Percentiles rank a stretch among this genome's conserved stretches.
These are phyloP conservation scores for Hypomyces perniciosus DNA, from an alignment of 2,329 filamentous ascomycete genomes.

Conservation along the genomic window DNA sequence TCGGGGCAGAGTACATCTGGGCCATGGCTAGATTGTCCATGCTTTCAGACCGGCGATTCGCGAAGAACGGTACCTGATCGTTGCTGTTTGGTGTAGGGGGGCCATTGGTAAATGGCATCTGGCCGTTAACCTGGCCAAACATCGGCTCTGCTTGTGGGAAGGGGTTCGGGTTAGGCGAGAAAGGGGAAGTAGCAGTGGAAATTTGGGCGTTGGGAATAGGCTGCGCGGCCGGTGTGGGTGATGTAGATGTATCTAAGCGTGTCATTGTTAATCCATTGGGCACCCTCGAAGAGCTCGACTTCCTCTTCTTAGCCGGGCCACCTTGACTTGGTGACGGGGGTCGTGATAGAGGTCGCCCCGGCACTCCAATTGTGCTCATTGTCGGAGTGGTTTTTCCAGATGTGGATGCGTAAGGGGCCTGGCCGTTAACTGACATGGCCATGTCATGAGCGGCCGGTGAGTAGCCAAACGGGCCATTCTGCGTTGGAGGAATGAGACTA, in stretches of 20 bases:
- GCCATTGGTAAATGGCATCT: slow-evolving; percentile 45
- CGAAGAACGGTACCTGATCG: slow-evolving; percentile 52
- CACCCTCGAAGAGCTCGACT: slow-evolving; percentile 67
- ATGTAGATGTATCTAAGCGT: slow-evolving; percentile 60
- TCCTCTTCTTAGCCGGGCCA: slow-evolving; percentile 75
- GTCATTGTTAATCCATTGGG: slow-evolving; percentile 78
- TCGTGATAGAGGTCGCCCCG: slow-evolving; percentile 51
- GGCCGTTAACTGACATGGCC: slow-evolving; percentile 45
- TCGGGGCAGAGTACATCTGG: slow-evolving; percentile 64
- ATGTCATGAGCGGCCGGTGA: slow-evolving; percentile 46
- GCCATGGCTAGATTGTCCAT: slow-evolving; percentile 60
- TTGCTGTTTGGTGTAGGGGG: slow-evolving; percentile 62
- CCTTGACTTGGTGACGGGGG: slow-evolving; percentile 65
- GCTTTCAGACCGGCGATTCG: slow-evolving; percentile 53
- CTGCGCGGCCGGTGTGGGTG: slow-evolving; percentile 33
- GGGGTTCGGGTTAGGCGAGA: slow-evolving; percentile 40
- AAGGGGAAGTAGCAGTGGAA: slow-evolving; percentile 45
- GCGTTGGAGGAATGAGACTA: slow-evolving; percentile 26
- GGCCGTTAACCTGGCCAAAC: slow-evolving; percentile 38
- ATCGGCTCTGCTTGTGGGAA: slow-evolving; percentile 42
- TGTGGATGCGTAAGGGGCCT: slow-evolving; percentile 30
- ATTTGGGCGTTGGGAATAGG: slow-evolving; percentile 31
- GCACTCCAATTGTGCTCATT: slow-evolving; percentile 13
- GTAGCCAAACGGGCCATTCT: slow-evolving; percentile 43
- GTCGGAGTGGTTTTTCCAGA: slow-evolving; percentile 30